These are phyloP conservation scores for Zygosaccharomyces siamensis DNA, from an alignment of 805 yeast species.

Conservation along the genomic window DNA sequence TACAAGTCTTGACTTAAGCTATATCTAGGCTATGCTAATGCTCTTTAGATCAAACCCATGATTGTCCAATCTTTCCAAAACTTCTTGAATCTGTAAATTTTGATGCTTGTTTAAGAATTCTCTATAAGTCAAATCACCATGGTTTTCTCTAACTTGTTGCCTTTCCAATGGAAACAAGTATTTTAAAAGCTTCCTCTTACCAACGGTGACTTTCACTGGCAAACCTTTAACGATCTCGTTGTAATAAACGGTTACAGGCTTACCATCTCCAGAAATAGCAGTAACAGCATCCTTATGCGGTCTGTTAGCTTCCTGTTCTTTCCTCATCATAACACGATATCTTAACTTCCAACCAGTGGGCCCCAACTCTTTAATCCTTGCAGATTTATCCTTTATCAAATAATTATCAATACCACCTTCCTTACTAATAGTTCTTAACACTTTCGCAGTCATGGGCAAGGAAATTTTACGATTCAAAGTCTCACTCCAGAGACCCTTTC, in stretches of 20 bases:
- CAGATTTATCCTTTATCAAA: conserved; percentile 77
- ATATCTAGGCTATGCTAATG: conserved; percentile 20
- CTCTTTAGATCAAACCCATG: conserved; percentile 37
- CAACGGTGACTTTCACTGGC: conserved; percentile 50
- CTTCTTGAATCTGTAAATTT: conserved; percentile 15
- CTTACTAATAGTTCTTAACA: conserved; percentile 76
- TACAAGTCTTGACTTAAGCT: background rate
- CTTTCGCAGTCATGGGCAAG: conserved; percentile 69
- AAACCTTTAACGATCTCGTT: conserved; percentile 41
- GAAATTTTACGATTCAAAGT: conserved; percentile 53
- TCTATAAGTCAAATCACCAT: conserved; percentile 43
- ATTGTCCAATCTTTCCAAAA: conserved; percentile 17
- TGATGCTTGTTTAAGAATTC: conserved; percentile 46
- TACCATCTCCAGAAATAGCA: conserved; percentile 32
- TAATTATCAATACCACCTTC: conserved; percentile 96
- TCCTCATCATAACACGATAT: conserved; percentile 56
- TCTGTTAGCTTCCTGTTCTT: conserved; percentile 38
- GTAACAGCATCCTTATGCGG: conserved; percentile 37
- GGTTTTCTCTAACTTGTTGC: conserved; percentile 40
- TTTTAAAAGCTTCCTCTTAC: conserved; percentile 58
- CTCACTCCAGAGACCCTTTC: conserved; percentile 79
- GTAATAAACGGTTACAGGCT: conserved; percentile 44
- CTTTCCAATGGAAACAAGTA: conserved; percentile 49
- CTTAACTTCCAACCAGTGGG: conserved; percentile 88
- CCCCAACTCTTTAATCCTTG: conserved; percentile 89